phyloP scores from a whole-genome alignment of 2,329 filamentous ascomycete genomes.

The Pestalotiopsis sp. region DNA sequence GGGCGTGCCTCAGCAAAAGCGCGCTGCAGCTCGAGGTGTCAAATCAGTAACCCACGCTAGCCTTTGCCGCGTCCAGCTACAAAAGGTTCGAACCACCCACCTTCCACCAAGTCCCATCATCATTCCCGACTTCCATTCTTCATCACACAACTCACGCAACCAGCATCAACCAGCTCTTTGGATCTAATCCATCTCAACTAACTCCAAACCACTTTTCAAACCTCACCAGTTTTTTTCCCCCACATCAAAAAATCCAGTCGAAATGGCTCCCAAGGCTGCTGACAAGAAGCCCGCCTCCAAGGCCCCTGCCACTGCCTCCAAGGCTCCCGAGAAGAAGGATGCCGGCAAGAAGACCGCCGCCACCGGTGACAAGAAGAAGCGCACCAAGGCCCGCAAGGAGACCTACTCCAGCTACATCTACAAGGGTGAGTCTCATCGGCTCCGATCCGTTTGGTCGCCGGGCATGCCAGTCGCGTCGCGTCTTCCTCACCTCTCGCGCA shows the following conservation, averaged over 20 bases:
- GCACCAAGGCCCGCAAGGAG: conserved; percentile 99
- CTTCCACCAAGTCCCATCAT: conserved; percentile 43
- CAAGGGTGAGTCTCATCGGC: conserved; percentile 71
- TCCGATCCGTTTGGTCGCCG: background rate
- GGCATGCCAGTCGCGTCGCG: background rate
- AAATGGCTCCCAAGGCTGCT: conserved; percentile 97
- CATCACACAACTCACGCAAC: conserved; percentile 31
- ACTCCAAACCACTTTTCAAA: conserved; percentile 12
- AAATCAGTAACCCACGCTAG: conserved; percentile 59
- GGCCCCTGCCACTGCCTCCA: conserved; percentile 75
- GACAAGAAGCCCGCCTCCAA: conserved; percentile 99
- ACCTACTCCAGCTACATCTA: conserved; percentile 99
- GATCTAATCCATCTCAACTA: conserved; percentile 22
- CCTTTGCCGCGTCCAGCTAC: conserved; percentile 57
- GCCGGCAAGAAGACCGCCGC: conserved; percentile 99
- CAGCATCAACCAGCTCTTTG: conserved; percentile 23
- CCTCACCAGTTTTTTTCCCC: conserved; percentile 13
- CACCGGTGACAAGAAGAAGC: conserved; percentile 99
- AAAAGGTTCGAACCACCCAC: conserved; percentile 58
- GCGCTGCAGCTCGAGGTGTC: conserved; percentile 14
- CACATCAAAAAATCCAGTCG: conserved; percentile 34
- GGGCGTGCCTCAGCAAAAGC: conserved; percentile 10
- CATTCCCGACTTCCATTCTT: conserved; percentile 37
- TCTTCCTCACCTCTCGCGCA: conserved; percentile 15
- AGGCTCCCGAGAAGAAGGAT: conserved; percentile 93